Evolutionary conservation across 2,329 filamentous ascomycete genomes (phyloP).

Genomic region (Epichloe amarillans): DNA sequence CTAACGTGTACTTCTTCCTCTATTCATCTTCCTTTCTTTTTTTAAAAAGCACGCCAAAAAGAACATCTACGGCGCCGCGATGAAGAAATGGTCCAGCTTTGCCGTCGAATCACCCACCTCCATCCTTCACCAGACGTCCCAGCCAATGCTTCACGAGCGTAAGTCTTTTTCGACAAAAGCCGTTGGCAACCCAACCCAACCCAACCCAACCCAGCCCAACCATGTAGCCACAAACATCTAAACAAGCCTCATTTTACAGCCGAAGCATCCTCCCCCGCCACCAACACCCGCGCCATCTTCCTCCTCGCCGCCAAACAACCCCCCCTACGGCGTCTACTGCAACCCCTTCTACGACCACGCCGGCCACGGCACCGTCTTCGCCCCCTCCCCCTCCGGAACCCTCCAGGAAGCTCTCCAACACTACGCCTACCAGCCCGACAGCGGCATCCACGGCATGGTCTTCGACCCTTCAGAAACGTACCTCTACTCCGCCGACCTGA

Average conservation of each 20-base stretch:
- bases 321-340: slow-evolving; percentile 77
- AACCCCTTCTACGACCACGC: slow-evolving; percentile 85
- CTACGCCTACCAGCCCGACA: slow-evolving; percentile 55
- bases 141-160: slow-evolving; percentile 67
- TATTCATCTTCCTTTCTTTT: too few relatives aligned
- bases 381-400: slow-evolving; percentile 41
- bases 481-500: slow-evolving; percentile 68
- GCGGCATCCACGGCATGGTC: slow-evolving; percentile 71
- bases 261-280: slow-evolving; percentile 53
- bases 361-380: slow-evolving; percentile 67
- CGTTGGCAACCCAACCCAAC: too few relatives aligned
- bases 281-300: slow-evolving; percentile 83
- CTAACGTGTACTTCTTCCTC: too few relatives aligned
- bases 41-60: slow-evolving; percentile 56
- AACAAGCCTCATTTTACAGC: slow-evolving; percentile 29
- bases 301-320: slow-evolving; percentile 61
- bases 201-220: too few relatives aligned
- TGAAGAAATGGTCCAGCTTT: slow-evolving; percentile 89
- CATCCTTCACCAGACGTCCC: slow-evolving; percentile 61
- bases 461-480: slow-evolving; percentile 62
- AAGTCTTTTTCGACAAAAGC: slow-evolving; percentile 18
- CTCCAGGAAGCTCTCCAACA: slow-evolving; percentile 56
- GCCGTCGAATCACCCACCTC: slow-evolving; percentile 61
- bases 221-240: too few relatives aligned
- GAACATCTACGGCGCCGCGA: slow-evolving; percentile 76